A percentile compares a stretch with the other conserved stretches of the same genome.
Evolutionary conservation across 371 early-diverging fungal species (phyloP).

Genomic region (Mucor lusitanicus): DNA sequence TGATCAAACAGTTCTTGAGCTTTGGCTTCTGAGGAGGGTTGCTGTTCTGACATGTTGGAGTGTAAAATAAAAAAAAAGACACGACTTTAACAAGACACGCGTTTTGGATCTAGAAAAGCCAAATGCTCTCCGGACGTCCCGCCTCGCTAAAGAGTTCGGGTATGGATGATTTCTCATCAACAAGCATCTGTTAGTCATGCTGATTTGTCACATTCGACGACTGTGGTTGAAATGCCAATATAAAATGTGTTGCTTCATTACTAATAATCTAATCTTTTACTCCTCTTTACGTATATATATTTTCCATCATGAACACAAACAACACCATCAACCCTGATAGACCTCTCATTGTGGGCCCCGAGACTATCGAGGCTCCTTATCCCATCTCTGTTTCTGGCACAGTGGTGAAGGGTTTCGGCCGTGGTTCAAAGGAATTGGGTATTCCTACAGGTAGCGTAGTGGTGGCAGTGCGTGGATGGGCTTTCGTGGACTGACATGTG

Average conservation of each 20-base stretch:
- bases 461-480: not conserved
- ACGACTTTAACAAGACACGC: not conserved
- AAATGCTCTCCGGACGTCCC: not conserved
- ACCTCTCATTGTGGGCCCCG: constrained; percentile 61
- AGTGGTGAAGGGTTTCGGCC: constrained; percentile 91
- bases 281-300: not conserved
- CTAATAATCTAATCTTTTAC: not conserved
- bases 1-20: constrained; percentile 51
- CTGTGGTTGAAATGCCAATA: not conserved
- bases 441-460: constrained; percentile 89
- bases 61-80: constrained; percentile 1
- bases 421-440: constrained; percentile 95
- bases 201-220: not conserved
- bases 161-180: not conserved
- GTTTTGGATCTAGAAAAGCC: not conserved
- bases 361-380: constrained; percentile 58
- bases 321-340: constrained; percentile 47
- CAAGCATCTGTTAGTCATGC: not conserved
- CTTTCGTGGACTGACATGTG: not conserved
- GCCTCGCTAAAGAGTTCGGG: not conserved
- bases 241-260: not conserved
- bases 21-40: not conserved
- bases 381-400: constrained; percentile 76
- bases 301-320: not conserved
- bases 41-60: constrained; percentile 13